A percentile compares a stretch with the other conserved stretches of the same genome.
These are phyloP conservation scores for Naematelia aurantialba DNA, from an alignment of 768 basidiomycete species.

Conservation along the genomic window DNA sequence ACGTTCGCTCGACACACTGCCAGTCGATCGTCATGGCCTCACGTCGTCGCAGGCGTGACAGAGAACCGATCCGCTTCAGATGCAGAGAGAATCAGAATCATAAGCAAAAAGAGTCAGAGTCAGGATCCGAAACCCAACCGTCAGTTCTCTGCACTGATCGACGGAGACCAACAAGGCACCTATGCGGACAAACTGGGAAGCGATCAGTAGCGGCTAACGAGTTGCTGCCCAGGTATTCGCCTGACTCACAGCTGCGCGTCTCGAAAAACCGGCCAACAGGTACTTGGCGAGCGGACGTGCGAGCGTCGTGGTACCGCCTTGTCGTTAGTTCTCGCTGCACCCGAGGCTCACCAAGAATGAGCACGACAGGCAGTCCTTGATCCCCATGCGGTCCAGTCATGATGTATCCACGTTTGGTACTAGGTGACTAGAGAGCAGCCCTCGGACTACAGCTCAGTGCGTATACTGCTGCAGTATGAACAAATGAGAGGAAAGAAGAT, in stretches of 20 bases:
- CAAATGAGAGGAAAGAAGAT: too few species aligned
- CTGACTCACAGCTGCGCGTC: conserved; percentile 17
- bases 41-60: conserved; percentile 44
- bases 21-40: not conserved
- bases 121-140: too few species aligned
- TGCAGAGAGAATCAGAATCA: not conserved
- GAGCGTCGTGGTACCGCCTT: conserved; percentile 35
- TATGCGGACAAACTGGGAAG: conserved; percentile 24
- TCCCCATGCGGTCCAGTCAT: too few species aligned
- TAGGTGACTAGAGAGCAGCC: too few species aligned
- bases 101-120: too few species aligned
- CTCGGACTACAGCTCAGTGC: too few species aligned
- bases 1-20: not conserved
- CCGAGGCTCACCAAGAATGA: conserved; percentile 26
- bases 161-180: conserved; percentile 5
- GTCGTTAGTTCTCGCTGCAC: not conserved
- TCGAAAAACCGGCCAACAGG: conserved; percentile 12
- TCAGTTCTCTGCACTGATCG: too few species aligned
- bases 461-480: too few species aligned
- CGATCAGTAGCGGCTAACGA: conserved; percentile 7
- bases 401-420: too few species aligned
- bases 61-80: conserved; percentile 39
- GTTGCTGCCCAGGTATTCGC: not conserved
- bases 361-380: conserved; percentile 12
- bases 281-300: conserved; percentile 25